A percentile compares a stretch with the other conserved stretches of the same genome.
Evolutionary conservation across 2,329 filamentous ascomycete species (phyloP).

Genomic region (Alternaria conjuncta): DNA sequence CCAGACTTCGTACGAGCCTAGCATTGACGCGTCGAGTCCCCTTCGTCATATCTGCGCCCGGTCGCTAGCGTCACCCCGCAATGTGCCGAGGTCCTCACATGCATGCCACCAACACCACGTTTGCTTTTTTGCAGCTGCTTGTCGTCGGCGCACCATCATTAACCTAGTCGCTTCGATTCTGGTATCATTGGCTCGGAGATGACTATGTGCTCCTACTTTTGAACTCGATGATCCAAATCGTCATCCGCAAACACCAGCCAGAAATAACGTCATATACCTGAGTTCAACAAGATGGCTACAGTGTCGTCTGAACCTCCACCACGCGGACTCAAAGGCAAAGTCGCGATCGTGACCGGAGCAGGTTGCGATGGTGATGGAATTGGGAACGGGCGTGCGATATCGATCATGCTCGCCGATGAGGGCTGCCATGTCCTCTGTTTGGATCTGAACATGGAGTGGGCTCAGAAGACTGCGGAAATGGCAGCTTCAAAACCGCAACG

Average conservation of each 20-base stretch:
- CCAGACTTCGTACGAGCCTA: not conserved
- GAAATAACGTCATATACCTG: not conserved
- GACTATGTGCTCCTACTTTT: not conserved
- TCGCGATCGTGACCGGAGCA: constrained; percentile 66
- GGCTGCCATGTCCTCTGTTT: constrained; percentile 66
- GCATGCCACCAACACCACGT: not conserved
- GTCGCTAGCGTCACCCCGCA: constrained; percentile 17
- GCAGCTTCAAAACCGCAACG: constrained; percentile 49
- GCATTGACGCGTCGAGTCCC: not conserved
- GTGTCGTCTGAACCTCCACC: constrained; percentile 38
- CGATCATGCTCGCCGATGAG: constrained; percentile 66
- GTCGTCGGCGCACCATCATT: not conserved
- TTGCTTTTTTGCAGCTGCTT: not conserved
- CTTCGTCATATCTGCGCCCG: constrained; percentile 1
- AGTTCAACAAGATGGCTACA: constrained; percentile 13
- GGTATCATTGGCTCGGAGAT: not conserved
- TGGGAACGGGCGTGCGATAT: constrained; percentile 65
- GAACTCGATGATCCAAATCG: not conserved
- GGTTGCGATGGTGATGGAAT: constrained; percentile 64
- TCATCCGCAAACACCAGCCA: not conserved
- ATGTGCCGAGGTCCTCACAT: constrained; percentile 3
- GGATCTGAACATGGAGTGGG: constrained; percentile 59
- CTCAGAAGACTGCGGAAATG: constrained; percentile 62
- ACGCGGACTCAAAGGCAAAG: constrained; percentile 51
- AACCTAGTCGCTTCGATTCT: not conserved